Conservation (phyloP, 2,329 filamentous ascomycete species). For the Phialophora chinensis region DNA sequence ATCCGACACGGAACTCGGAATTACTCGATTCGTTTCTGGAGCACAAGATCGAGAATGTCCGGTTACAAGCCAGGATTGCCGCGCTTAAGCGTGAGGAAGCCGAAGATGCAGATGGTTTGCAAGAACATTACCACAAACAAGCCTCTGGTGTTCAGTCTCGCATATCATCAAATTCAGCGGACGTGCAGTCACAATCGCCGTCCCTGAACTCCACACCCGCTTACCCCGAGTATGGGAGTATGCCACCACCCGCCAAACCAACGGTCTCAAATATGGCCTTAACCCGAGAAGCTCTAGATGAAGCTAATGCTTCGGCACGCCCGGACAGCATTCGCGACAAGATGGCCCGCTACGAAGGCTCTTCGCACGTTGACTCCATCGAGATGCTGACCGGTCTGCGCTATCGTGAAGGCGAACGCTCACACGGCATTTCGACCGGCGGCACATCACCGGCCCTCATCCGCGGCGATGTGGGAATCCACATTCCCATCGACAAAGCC, state of each 20-base stretch:
- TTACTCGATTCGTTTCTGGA: slow-evolving; percentile 92
- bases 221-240: slow-evolving; percentile 50
- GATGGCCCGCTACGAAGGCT: slow-evolving; percentile 79
- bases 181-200: slow-evolving; percentile 30
- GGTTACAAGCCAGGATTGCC: slow-evolving; percentile 79
- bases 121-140: slow-evolving; percentile 44
- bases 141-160: slow-evolving; percentile 32
- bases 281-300: slow-evolving; percentile 80
- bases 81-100: slow-evolving; percentile 85
- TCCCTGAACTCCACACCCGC: slow-evolving; percentile 30
- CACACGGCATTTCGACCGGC: slow-evolving; percentile 84
- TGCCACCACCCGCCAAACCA: slow-evolving; percentile 71
- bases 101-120: slow-evolving; percentile 73
- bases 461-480: slow-evolving; percentile 83
- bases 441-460: slow-evolving; percentile 80
- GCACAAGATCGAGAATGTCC: slow-evolving; percentile 95
- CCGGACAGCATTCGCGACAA: slow-evolving; percentile 82
- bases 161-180: slow-evolving; percentile 34
- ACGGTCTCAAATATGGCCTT: slow-evolving; percentile 69
- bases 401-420: slow-evolving; percentile 87
- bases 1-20: slow-evolving; percentile 84
- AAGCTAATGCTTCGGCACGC: slow-evolving; percentile 67
- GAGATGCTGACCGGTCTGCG: slow-evolving; percentile 90
- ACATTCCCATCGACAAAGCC: slow-evolving; percentile 75
- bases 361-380: slow-evolving; percentile 81